Evolutionary conservation across 495 filamentous ascomycete species (phyloP).

Genomic region (Halenospora varia): DNA sequence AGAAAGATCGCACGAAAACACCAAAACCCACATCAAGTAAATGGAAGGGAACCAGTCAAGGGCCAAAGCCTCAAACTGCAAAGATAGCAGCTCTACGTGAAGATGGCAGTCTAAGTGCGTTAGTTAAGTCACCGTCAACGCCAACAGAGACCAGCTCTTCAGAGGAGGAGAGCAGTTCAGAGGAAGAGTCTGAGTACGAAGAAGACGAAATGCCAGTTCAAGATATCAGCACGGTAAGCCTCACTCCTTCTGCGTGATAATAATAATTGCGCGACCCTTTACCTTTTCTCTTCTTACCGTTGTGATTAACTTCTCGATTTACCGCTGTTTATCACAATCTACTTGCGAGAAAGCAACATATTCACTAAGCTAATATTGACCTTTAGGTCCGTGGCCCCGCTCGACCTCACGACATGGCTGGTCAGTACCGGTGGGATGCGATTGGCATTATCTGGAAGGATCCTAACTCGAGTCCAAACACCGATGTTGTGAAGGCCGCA

Average conservation of each 20-base stretch:
- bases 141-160: conserved; percentile 24
- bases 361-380: too few species aligned
- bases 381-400: conserved; percentile 17
- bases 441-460: conserved; percentile 29
- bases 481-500: conserved; percentile 20
- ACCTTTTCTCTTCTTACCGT: too few species aligned
- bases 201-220: conserved; percentile 21
- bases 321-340: too few species aligned
- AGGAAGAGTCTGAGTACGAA: conserved; percentile 24
- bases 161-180: conserved; percentile 21
- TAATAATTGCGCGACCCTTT: too few species aligned
- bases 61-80: background rate
- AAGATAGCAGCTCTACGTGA: conserved; percentile 10
- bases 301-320: too few species aligned
- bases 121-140: conserved; percentile 32
- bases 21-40: conserved; percentile 7
- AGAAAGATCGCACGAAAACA: conserved; percentile 15
- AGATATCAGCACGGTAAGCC: conserved; percentile 21
- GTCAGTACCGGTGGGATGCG: conserved; percentile 25
- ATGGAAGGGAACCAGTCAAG: conserved; percentile 14
- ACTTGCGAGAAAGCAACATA: too few species aligned
- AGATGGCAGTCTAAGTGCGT: conserved; percentile 24
- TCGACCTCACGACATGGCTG: conserved; percentile 18
- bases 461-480: conserved; percentile 16
- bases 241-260: background rate